phyloP scores from a whole-genome alignment of 2,329 filamentous ascomycete genomes.

The Dothistroma pini region DNA sequence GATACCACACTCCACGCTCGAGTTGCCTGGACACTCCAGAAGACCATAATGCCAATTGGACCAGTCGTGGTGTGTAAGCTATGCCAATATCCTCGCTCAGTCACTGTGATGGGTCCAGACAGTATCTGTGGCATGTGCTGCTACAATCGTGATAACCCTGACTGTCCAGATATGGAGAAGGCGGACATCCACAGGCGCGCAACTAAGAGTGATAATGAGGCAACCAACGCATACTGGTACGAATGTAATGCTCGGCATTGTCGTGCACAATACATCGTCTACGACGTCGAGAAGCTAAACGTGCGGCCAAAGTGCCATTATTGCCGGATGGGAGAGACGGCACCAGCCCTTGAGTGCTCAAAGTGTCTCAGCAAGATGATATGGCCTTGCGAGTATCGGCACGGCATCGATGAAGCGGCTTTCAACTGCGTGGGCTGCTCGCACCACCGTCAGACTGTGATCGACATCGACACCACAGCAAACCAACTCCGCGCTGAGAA shows the following conservation, averaged over 20 bases:
- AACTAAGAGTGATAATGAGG: background rate
- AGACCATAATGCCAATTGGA: slow-evolving; percentile 10
- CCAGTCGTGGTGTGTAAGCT: slow-evolving; percentile 10
- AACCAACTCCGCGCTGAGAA: slow-evolving; percentile 8
- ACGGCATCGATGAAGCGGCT: background rate
- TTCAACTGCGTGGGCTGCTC: slow-evolving; percentile 14
- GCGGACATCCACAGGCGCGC: background rate
- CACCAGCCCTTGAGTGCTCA: slow-evolving; percentile 11
- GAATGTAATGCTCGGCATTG: slow-evolving; percentile 9
- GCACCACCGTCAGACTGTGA: slow-evolving; percentile 1
- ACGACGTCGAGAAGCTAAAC: slow-evolving; percentile 10
- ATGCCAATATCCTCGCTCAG: slow-evolving; percentile 13
- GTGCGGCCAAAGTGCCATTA: slow-evolving; percentile 17
- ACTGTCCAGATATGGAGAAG: background rate
- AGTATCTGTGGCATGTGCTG: slow-evolving; percentile 11
- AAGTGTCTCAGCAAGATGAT: slow-evolving; percentile 11
- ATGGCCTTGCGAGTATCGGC: slow-evolving; percentile 16
- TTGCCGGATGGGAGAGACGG: slow-evolving; percentile 5
- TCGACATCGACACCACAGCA: slow-evolving; percentile 9
- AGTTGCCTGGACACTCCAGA: slow-evolving; percentile 11
- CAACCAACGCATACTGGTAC: slow-evolving; percentile 6
- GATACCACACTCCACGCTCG: slow-evolving; percentile 10
- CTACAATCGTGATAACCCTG: slow-evolving; percentile 5
- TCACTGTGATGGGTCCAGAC: slow-evolving; percentile 13
- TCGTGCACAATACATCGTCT: slow-evolving; percentile 15